phyloP scores from a whole-genome alignment of 306 rosid species.

The Quercus wislizeni region DNA sequence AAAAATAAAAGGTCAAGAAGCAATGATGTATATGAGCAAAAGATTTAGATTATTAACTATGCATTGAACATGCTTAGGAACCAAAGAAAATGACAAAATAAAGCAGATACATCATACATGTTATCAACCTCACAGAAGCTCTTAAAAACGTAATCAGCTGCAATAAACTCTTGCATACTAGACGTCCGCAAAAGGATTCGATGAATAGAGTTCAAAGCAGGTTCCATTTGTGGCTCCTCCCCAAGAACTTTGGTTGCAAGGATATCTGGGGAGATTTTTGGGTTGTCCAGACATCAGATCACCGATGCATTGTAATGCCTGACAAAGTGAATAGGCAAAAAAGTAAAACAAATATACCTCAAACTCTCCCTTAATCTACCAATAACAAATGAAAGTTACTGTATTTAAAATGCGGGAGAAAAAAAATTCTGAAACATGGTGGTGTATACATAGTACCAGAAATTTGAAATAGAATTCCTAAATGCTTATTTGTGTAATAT shows the following conservation, averaged over 20 bases:
- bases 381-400: conserved; percentile 1
- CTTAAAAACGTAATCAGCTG: conserved; percentile 85
- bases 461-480: background rate
- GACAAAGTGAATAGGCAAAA: conserved; percentile 19
- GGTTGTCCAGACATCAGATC: conserved; percentile 78
- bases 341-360: conserved; percentile 2
- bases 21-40: conserved; percentile 4
- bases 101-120: background rate
- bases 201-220: conserved; percentile 82
- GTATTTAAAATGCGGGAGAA: background rate
- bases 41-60: background rate
- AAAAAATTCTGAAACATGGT: background rate
- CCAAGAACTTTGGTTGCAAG: conserved; percentile 84
- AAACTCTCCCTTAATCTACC: background rate
- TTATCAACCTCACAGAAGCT: conserved; percentile 85
- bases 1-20: conserved; percentile 12
- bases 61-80: conserved; percentile 8
- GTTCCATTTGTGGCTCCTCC: conserved; percentile 73
- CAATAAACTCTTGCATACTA: conserved; percentile 75
- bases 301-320: conserved; percentile 85
- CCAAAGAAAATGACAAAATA: background rate
- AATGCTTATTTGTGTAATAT: background rate
- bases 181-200: conserved; percentile 84
- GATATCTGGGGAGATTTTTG: conserved; percentile 54
- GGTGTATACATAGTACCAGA: background rate